Conservation (phyloP, 106 monocot species). For the Xerophyta viscosa region DNA sequence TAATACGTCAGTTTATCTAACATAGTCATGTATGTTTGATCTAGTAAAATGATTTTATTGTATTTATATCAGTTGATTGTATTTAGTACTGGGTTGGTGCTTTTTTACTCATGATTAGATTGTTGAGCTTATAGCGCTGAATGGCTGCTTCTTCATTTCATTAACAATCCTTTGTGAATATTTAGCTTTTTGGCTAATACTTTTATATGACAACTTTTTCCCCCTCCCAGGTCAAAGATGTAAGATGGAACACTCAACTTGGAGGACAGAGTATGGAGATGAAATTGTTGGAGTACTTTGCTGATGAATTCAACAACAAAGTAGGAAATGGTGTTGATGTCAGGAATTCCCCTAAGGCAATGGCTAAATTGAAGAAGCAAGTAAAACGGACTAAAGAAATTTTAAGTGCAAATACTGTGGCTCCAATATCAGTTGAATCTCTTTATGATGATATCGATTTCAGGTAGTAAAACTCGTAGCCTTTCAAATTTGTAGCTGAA, state of each 20-base stretch:
- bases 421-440: constrained; percentile 96
- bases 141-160: too few relatives aligned
- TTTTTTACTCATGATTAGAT: too few relatives aligned
- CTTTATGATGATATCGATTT: constrained; percentile 88
- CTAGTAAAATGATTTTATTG: too few relatives aligned
- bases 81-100: too few relatives aligned
- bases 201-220: too few relatives aligned
- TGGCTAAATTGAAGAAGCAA: constrained; percentile 99
- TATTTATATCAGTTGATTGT: too few relatives aligned
- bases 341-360: constrained; percentile 82
- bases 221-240: constrained; percentile 87
- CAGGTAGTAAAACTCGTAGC: constrained; percentile 31
- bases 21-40: too few relatives aligned
- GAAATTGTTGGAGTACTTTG: constrained; percentile 80
- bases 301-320: constrained; percentile 90
- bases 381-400: constrained; percentile 98
- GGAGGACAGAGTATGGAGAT: constrained; percentile 92
- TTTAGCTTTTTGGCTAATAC: too few relatives aligned
- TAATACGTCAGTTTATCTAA: too few relatives aligned
- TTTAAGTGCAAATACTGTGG: constrained; percentile 89
- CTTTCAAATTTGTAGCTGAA: background rate
- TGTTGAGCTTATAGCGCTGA: too few relatives aligned
- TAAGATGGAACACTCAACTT: constrained; percentile 83
- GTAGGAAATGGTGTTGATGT: constrained; percentile 79
- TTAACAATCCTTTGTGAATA: too few relatives aligned